Percentiles rank a stretch among this genome's conserved stretches.
These are phyloP conservation scores for Grosmannia serpens DNA, from an alignment of 2,329 filamentous ascomycete species.

Conservation along the genomic window DNA sequence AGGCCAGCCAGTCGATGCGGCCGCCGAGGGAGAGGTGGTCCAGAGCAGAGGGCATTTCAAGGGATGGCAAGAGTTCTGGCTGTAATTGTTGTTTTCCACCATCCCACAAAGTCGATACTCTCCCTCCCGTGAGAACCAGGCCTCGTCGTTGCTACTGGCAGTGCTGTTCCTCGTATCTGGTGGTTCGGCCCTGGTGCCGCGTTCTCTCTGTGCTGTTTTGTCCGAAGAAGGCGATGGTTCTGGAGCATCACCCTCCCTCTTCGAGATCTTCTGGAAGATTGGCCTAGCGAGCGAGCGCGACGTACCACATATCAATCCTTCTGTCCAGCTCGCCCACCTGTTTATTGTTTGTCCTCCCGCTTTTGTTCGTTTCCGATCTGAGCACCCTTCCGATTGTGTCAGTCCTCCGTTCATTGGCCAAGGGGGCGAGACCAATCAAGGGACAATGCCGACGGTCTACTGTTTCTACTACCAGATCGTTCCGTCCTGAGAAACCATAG, in stretches of 20 bases:
- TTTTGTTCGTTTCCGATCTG: background rate
- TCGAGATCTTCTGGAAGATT: background rate
- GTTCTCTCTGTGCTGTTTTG: background rate
- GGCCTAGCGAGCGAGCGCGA: background rate
- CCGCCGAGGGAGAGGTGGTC: slow-evolving; percentile 75
- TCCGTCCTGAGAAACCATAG: slow-evolving; percentile 1
- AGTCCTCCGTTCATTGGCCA: slow-evolving; percentile 6
- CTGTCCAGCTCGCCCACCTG: background rate
- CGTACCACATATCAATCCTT: background rate
- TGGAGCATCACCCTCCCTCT: background rate
- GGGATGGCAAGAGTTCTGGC: background rate
- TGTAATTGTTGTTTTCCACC: background rate
- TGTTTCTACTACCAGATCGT: background rate
- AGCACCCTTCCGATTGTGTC: background rate
- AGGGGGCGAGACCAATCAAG: slow-evolving; percentile 5
- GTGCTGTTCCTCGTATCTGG: background rate
- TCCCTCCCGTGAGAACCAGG: background rate
- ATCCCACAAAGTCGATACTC: no score
- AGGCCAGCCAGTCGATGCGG: slow-evolving; percentile 53
- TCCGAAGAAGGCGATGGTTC: background rate
- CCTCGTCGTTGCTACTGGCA: no score
- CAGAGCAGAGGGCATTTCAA: slow-evolving; percentile 52
- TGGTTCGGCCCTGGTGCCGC: background rate
- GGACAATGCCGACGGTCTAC: slow-evolving; percentile 4
- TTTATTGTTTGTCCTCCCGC: background rate